Evolutionary conservation across 768 basidiomycete genomes (phyloP).

Genomic region (Mycena sanguinolenta): DNA sequence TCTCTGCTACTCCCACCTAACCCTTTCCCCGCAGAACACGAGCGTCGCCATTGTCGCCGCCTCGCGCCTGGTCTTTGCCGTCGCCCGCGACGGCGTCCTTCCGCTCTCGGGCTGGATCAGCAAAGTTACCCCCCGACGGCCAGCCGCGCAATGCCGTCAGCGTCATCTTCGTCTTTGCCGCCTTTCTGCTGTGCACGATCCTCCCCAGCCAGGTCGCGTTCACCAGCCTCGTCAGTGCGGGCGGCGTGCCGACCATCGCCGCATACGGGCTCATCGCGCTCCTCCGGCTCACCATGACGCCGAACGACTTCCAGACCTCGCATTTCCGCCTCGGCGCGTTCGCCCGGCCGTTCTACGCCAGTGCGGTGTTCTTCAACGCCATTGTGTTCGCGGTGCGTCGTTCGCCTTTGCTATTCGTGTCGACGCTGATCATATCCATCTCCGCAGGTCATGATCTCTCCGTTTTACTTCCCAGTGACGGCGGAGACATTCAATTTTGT

Average conservation of each 20-base stretch:
- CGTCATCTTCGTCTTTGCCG: constrained; percentile 86
- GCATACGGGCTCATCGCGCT: constrained; percentile 88
- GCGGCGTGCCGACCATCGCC: constrained; percentile 88
- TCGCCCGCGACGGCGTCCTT: constrained; percentile 94
- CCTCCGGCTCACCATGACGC: constrained; percentile 84
- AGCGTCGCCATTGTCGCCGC: constrained; percentile 90
- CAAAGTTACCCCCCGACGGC: constrained; percentile 72
- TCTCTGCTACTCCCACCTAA: constrained; percentile 16
- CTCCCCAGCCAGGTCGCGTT: constrained; percentile 93
- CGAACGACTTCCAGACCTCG: constrained; percentile 78
- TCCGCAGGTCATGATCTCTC: constrained; percentile 87
- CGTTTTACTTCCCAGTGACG: constrained; percentile 88
- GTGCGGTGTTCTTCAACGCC: constrained; percentile 78
- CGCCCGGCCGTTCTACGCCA: constrained; percentile 76
- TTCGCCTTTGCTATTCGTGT: background rate
- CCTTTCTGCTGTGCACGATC: constrained; percentile 85
- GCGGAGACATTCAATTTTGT: constrained; percentile 89
- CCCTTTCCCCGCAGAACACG: constrained; percentile 71
- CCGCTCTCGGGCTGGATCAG: constrained; percentile 89
- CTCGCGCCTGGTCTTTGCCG: constrained; percentile 90
- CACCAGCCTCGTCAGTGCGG: constrained; percentile 90
- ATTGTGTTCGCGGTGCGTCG: constrained; percentile 77
- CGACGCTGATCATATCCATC: constrained; percentile 6
- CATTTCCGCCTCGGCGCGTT: constrained; percentile 79
- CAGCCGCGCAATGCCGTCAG: constrained; percentile 90